Conservation (phyloP, 1,139 yeast genomes). For the Taphrina betulina region DNA sequence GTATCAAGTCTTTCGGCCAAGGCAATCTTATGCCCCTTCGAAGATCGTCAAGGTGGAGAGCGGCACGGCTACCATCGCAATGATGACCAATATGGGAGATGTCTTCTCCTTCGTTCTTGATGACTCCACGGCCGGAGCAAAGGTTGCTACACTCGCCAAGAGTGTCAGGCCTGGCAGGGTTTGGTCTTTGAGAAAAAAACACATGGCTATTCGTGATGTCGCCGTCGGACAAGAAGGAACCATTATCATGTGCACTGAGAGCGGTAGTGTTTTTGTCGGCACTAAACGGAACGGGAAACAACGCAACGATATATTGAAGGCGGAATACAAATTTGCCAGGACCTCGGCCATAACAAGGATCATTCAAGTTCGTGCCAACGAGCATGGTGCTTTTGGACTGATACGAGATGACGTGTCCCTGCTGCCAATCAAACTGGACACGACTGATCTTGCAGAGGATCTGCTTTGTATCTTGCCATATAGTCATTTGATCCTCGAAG, state of each 20-base stretch:
- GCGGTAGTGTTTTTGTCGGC: slow-evolving; percentile 61
- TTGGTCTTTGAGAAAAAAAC: slow-evolving; percentile 45
- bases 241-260: slow-evolving; percentile 61
- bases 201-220: slow-evolving; percentile 53
- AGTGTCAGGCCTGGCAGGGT: slow-evolving; percentile 36
- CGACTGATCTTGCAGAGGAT: slow-evolving; percentile 39
- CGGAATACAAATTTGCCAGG: slow-evolving; percentile 55
- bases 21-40: slow-evolving; percentile 16
- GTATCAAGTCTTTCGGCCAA: slow-evolving; percentile 38
- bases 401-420: slow-evolving; percentile 62
- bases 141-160: slow-evolving; percentile 33
- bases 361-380: slow-evolving; percentile 63
- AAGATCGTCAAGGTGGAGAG: slow-evolving; percentile 37
- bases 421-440: slow-evolving; percentile 42
- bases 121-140: slow-evolving; percentile 14
- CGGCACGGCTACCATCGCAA: slow-evolving; percentile 40
- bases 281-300: slow-evolving; percentile 44
- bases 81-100: slow-evolving; percentile 43
- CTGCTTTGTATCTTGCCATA: slow-evolving; percentile 41
- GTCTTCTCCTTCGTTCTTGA: slow-evolving; percentile 42
- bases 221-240: slow-evolving; percentile 72
- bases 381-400: slow-evolving; percentile 67
- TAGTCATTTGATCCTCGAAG: slow-evolving; percentile 33
- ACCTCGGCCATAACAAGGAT: slow-evolving; percentile 57
- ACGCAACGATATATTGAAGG: slow-evolving; percentile 37